Evolutionary conservation across 805 yeast species (phyloP).

Genomic region (Barnettozyma vustinii): DNA sequence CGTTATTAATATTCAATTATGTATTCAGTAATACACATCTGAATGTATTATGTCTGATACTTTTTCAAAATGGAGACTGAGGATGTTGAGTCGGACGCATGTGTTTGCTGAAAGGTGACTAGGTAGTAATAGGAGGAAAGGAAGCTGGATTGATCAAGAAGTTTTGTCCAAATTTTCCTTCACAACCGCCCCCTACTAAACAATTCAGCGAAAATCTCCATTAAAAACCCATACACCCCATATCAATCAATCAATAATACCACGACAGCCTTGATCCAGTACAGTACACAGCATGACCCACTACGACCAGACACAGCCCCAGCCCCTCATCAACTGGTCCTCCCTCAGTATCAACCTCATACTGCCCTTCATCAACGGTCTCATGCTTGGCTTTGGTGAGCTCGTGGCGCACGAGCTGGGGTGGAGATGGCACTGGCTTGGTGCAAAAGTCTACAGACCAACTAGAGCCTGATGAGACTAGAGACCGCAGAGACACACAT

Average conservation of each 20-base stretch:
- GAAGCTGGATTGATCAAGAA: too few species aligned
- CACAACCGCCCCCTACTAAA: too few species aligned
- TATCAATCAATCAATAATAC: too few species aligned
- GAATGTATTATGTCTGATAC: too few species aligned
- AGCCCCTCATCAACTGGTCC: constrained; percentile 2
- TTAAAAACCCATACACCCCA: not conserved
- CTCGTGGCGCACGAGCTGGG: constrained; percentile 90
- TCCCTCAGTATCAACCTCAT: constrained; percentile 67
- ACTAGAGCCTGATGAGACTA: not conserved
- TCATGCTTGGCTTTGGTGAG: constrained; percentile 96
- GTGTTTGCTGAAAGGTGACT: too few species aligned
- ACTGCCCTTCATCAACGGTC: constrained; percentile 85
- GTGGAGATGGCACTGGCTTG: constrained; percentile 69
- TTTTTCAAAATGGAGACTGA: too few species aligned
- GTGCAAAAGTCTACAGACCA: constrained; percentile 46
- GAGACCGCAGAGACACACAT: not conserved
- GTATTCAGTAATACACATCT: too few species aligned
- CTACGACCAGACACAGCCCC: not conserved
- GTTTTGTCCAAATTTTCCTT: too few species aligned
- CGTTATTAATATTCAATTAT: too few species aligned
- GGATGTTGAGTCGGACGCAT: too few species aligned
- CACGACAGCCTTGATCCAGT: not conserved
- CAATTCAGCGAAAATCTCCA: too few species aligned
- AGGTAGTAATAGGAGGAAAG: too few species aligned
- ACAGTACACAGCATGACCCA: not conserved